Base-by-base conservation (phyloP, 108 stramenopile species). In the Pseudonitzschia multistriata region DNA sequence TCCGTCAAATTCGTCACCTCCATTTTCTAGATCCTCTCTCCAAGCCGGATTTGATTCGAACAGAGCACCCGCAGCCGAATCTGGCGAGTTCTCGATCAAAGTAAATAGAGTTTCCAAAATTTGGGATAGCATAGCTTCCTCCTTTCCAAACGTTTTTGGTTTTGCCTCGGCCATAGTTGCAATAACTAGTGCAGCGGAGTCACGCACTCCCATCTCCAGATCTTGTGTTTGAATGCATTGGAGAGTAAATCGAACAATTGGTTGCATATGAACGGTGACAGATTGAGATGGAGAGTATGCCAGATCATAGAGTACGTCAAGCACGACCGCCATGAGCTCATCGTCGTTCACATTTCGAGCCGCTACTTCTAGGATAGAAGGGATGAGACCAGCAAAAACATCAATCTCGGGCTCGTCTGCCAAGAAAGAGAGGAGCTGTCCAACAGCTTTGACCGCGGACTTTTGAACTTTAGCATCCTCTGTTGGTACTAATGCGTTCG, bases 111-210 rank as follows among this genome's bases (percentile, higher is more conserved):
- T 86, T 54, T 92, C 90, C 40, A 96, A 67, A 17, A 94, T 76
- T 35, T 78, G 68, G 56, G 78, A 71, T 24, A 96, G 54, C 69
- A 85, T 68, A 6, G 81, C 76, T 40, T 78, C 76, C 34, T 95
- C 89, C 74, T 94, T 95, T 65, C 88, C 97, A 45, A 97, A 80
- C 7, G 88, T 81, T 74, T 96, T 97, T 13, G 97, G 96, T 78
- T 95, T 96, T 27, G 85, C 84, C 79, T 97, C 97, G 6, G 94
- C 93, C 82, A 96, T 78, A 3, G 92, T 92, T 50, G 90, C 92
- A 63, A 97, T 84, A n/a, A 97, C 95, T 48, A 93, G 66, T 6
- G 91, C 93, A 34, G 93, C 95, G 8, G 90, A 85, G 68, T 96
- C 95, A 22, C 92, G 79, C 2, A 93, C 91, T 31, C 85, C 81